phyloP scores from a whole-genome alignment of 345 rosid genomes.

The Arabidopsis suecica region DNA sequence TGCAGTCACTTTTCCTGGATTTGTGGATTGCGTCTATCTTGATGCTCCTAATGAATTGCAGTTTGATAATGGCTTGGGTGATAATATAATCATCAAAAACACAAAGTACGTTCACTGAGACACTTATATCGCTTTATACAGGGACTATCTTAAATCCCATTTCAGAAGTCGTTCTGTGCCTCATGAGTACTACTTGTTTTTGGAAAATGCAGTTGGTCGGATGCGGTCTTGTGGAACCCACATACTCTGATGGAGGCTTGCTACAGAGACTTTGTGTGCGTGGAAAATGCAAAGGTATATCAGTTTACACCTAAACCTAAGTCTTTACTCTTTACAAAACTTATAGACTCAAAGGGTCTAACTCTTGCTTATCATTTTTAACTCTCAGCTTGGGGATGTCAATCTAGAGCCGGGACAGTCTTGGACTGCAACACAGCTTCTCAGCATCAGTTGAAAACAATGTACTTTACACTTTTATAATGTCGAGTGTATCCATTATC shows the following conservation, averaged over 20 bases:
- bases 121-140: constrained; percentile 27
- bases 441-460: constrained; percentile 55
- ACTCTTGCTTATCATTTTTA: constrained; percentile 33
- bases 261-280: constrained; percentile 87
- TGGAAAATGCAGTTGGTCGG: constrained; percentile 75
- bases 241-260: constrained; percentile 94
- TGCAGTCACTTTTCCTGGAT: constrained; percentile 78
- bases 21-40: constrained; percentile 87
- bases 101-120: constrained; percentile 59
- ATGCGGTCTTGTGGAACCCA: constrained; percentile 93
- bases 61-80: constrained; percentile 90
- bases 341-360: neutral
- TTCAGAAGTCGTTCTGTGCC: constrained; percentile 22
- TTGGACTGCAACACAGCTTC: constrained; percentile 85
- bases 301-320: neutral
- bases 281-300: constrained; percentile 90
- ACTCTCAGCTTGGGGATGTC: constrained; percentile 72
- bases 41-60: constrained; percentile 65
- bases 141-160: neutral
- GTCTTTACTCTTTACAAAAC: constrained; percentile 5
- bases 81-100: constrained; percentile 60
- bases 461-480: too few species aligned
- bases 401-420: constrained; percentile 76
- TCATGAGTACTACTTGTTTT: constrained; percentile 6
- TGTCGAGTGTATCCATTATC: too few species aligned